These are phyloP conservation scores for Brassica incana DNA, from an alignment of 345 rosid species.

Conservation along the genomic window DNA sequence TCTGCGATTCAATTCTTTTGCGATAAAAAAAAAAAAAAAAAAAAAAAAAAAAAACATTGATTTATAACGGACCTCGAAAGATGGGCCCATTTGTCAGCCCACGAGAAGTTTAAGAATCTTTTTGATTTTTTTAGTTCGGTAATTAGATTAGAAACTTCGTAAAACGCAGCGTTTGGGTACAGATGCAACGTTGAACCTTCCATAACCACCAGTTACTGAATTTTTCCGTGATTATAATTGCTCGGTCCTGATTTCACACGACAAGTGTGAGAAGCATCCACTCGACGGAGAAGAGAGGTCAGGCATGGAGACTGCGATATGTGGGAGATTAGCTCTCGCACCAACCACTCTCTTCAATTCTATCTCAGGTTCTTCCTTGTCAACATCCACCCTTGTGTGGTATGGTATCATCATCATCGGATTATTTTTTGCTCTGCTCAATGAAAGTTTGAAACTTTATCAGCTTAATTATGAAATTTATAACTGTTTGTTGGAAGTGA, in stretches of 20 bases:
- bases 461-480: background rate
- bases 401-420: background rate
- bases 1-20: background rate
- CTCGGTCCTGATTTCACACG: constrained; percentile 27
- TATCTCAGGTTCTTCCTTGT: constrained; percentile 49
- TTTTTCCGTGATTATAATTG: constrained; percentile 25
- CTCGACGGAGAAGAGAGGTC: background rate
- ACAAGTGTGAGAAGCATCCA: constrained; percentile 27
- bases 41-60: background rate
- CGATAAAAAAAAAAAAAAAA: no score
- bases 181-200: constrained; percentile 15
- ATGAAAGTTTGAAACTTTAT: constrained; percentile 16
- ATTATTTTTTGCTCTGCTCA: background rate
- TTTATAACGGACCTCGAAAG: background rate
- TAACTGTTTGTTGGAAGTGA: background rate
- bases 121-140: no score
- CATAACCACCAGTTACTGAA: constrained; percentile 28
- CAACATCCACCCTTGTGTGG: background rate
- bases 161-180: constrained; percentile 32
- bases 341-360: constrained; percentile 60
- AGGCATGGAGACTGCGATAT: constrained; percentile 66
- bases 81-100: background rate
- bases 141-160: background rate
- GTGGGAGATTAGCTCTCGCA: constrained; percentile 78
- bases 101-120: background rate